Conservation (phyloP, 192 early-diverging fungal genomes). For the Umbelopsis sp. region DNA sequence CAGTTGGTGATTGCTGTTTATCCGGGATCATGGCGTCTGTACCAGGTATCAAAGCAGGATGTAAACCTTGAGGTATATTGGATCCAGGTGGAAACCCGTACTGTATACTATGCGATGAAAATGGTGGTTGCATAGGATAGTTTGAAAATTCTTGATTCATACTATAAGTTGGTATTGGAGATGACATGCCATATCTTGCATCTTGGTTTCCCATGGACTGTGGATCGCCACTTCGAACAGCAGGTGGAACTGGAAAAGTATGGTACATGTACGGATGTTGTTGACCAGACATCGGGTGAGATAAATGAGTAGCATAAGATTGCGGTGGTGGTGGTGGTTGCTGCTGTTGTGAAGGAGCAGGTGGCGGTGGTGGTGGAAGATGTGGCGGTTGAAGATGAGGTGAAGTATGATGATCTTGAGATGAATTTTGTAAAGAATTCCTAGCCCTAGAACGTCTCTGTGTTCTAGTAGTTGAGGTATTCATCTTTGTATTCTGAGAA, state of each 20-base stretch:
- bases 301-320: not conserved
- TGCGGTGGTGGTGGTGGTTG: not conserved
- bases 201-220: conserved; percentile 1
- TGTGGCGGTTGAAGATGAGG: not conserved
- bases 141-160: conserved; percentile 5
- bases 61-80: conserved; percentile 15
- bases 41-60: conserved; percentile 13
- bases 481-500: not conserved
- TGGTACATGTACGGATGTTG: conserved; percentile 12
- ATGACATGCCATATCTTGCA: conserved; percentile 4
- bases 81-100: conserved; percentile 7
- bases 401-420: not conserved
- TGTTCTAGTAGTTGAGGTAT: not conserved
- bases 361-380: not conserved
- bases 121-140: conserved; percentile 10
- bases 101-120: conserved; percentile 1
- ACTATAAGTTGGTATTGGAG: not conserved
- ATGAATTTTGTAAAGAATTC: not conserved
- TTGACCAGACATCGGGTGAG: conserved; percentile 2
- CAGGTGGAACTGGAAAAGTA: conserved; percentile 1
- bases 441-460: not conserved
- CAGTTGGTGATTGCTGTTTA: not conserved
- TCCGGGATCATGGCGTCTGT: conserved; percentile 1
- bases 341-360: not conserved
- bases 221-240: conserved; percentile 1